These are phyloP conservation scores for Neurospora discreta DNA, from an alignment of 495 filamentous ascomycete species.

Conservation along the genomic window DNA sequence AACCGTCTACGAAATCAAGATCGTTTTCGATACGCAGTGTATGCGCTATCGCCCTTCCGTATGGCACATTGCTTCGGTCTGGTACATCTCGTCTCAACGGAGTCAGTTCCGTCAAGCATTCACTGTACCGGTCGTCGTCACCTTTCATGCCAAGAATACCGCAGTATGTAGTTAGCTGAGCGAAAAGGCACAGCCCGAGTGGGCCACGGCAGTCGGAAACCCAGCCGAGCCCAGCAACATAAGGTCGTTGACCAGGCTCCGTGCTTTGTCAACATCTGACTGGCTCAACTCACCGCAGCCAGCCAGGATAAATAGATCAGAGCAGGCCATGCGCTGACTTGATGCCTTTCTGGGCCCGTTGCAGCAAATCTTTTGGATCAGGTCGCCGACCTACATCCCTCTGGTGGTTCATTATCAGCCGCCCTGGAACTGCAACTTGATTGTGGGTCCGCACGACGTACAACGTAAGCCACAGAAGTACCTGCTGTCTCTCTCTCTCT, in stretches of 20 bases:
- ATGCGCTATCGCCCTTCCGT: background rate
- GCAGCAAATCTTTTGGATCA: background rate
- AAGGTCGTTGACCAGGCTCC: background rate
- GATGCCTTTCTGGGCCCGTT: background rate
- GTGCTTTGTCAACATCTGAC: background rate
- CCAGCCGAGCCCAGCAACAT: background rate
- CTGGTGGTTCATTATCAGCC: background rate
- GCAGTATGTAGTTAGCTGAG: background rate
- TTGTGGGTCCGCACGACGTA: background rate
- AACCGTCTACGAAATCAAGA: background rate
- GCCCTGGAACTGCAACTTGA: background rate
- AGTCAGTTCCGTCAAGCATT: background rate
- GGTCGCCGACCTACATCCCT: background rate
- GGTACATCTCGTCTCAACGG: background rate
- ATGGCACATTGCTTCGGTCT: background rate
- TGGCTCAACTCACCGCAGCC: no score
- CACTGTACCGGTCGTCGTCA: background rate
- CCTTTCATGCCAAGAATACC: background rate
- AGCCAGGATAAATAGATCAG: no score
- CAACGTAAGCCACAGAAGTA: background rate
- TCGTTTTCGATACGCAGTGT: background rate
- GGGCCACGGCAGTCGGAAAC: background rate
- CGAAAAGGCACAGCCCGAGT: background rate
- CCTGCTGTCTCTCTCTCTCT: no score
- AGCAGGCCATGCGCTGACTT: background rate